Evolutionary conservation across 2,329 filamentous ascomycete genomes (phyloP).

Genomic region (Sporothrix globosa): DNA sequence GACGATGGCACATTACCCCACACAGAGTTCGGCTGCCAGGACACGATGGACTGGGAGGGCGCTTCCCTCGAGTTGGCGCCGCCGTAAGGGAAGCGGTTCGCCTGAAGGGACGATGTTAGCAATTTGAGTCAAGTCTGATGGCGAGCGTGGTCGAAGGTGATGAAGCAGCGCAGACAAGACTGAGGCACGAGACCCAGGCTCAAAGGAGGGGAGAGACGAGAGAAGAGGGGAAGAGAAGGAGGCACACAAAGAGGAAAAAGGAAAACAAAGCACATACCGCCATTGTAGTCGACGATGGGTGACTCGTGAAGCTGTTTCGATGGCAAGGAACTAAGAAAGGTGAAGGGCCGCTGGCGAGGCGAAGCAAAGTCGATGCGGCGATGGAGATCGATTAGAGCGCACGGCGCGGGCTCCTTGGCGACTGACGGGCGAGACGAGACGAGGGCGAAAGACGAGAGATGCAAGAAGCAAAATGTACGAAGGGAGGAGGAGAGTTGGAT

Average conservation of each 20-base stretch:
- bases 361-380: conserved; percentile 1
- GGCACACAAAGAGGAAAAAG: too few relatives aligned
- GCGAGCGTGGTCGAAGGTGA: not conserved
- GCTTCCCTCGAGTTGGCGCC: conserved; percentile 41
- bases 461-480: not conserved
- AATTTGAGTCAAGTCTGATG: not conserved
- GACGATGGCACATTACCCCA: conserved; percentile 50
- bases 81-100: conserved; percentile 27
- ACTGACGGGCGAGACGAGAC: not conserved
- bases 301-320: not conserved
- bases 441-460: not conserved
- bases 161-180: not conserved
- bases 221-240: not conserved
- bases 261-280: conserved; percentile 1
- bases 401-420: not conserved
- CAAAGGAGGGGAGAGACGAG: not conserved
- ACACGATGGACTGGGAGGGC: conserved; percentile 47
- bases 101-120: conserved; percentile 4
- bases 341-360: not conserved
- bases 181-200: conserved; percentile 1
- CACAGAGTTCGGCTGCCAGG: conserved; percentile 51
- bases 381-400: not conserved
- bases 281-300: conserved; percentile 8
- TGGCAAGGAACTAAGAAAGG: not conserved
- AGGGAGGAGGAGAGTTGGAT: not conserved